A percentile compares a stretch with the other conserved stretches of the same genome.
phyloP scores from a whole-genome alignment of 495 filamentous ascomycete genomes.

The Xylaria scruposa region DNA sequence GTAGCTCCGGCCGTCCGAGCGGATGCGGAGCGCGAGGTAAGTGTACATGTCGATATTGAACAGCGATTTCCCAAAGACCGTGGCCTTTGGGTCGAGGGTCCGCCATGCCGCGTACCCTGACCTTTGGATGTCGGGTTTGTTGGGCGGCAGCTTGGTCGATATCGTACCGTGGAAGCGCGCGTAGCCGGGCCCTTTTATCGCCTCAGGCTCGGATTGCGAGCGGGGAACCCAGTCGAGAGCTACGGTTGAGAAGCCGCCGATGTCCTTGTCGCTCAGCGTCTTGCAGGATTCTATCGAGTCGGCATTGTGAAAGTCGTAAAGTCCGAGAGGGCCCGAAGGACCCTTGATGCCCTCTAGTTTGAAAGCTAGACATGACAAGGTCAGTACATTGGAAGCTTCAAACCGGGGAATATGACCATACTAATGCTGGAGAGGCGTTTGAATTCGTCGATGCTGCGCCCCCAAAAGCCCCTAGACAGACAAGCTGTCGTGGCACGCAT shows the following conservation, averaged over 20 bases:
- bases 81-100: slow-evolving; percentile 63
- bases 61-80: slow-evolving; percentile 78
- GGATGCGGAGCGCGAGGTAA: slow-evolving; percentile 88
- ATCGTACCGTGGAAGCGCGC: slow-evolving; percentile 86
- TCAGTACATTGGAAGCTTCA: background rate
- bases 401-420: slow-evolving; percentile 27
- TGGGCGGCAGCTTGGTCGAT: slow-evolving; percentile 79
- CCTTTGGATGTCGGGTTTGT: slow-evolving; percentile 70
- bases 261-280: slow-evolving; percentile 82
- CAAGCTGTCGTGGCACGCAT: slow-evolving; percentile 53
- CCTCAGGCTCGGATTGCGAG: slow-evolving; percentile 45
- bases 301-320: slow-evolving; percentile 71
- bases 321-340: slow-evolving; percentile 61
- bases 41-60: slow-evolving; percentile 91
- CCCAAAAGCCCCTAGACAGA: slow-evolving; percentile 51
- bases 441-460: slow-evolving; percentile 55
- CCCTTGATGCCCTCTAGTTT: slow-evolving; percentile 61
- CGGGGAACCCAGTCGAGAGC: slow-evolving; percentile 69
- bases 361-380: slow-evolving; percentile 38
- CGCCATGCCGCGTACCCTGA: slow-evolving; percentile 92
- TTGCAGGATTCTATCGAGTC: slow-evolving; percentile 71
- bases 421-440: slow-evolving; percentile 54
- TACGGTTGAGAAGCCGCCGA: slow-evolving; percentile 82
- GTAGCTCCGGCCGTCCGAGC: slow-evolving; percentile 89
- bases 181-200: slow-evolving; percentile 47